Evolutionary conservation across 2,329 filamentous ascomycete species (phyloP), one percentile per base, ranked within the genome.

Genomic region (Leptographium galeiforme): DNA sequence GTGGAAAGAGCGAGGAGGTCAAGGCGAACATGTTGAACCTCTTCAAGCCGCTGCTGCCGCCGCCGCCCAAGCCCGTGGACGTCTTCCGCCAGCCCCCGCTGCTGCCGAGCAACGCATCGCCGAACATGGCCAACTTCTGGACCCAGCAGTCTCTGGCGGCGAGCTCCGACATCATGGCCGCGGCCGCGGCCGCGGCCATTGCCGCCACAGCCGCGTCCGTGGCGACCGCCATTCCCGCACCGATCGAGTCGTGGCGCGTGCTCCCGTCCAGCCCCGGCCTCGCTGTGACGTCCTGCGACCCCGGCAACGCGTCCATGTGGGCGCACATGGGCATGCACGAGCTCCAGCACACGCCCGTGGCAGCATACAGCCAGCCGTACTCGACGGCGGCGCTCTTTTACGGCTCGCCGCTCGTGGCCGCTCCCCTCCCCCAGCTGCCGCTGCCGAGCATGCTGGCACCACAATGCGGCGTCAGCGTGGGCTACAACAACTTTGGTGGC

Each of bases 1-100:
- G 86, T 64, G 90, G 90, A 60, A 87, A 88, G 72, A 89, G 88
- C 65, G 89, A 95, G 61, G 89, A 96, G 62, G 91, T 96, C 70
- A 95, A 95, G 79, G 82, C 76, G 64, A 84, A 80, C 67, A 85
- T 98, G 71, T 79, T 87, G 75, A 81, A 78, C 62, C 77, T 97
- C 64, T 89, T 96, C 75, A 86, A 90, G 68, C 82, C 94, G 54
- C 77, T 97, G 59, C 80, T 94, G 57, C 90, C 86, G 50, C 83
- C 88, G 55, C 89, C 89, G 61, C 91, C 90, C 51, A 85, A 88
- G 67, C 82, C 95, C 60, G 82, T 95, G 67, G 89, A 96, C 67
- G 82, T 95, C 61, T 81, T 96, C 65, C 87, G 88, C 64, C 89
- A 90, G 60, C 85, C 86, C 57, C 85, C 89, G 55, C 76, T 95